These are phyloP conservation scores for Tolypocladium ovalisporum DNA, from an alignment of 2,329 filamentous ascomycete species.

Conservation along the genomic window DNA sequence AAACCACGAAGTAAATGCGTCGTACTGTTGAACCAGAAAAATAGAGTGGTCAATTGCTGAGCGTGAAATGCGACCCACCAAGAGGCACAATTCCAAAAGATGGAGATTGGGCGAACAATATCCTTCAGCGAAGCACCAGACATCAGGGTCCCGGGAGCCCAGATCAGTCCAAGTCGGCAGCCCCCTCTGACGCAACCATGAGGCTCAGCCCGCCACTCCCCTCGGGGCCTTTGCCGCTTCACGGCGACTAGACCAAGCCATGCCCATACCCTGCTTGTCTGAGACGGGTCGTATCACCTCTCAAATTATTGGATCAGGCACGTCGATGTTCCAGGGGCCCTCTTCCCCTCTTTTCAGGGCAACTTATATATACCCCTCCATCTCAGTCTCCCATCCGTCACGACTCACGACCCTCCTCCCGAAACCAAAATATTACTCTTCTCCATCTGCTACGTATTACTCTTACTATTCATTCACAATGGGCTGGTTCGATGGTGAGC, in stretches of 20 bases:
- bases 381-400: not conserved
- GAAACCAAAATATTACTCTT: not conserved
- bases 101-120: not conserved
- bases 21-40: no score
- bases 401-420: not conserved
- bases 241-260: not conserved
- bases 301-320: not conserved
- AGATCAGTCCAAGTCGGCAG: not conserved
- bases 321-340: not conserved
- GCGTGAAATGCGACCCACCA: not conserved
- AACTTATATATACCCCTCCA: not conserved
- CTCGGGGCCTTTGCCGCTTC: not conserved
- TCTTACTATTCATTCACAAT: constrained; percentile 5
- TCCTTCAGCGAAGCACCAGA: not conserved
- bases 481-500: constrained; percentile 12
- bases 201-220: not conserved
- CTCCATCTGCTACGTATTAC: not conserved
- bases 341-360: not conserved
- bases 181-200: not conserved
- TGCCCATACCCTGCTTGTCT: not conserved
- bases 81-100: not conserved
- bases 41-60: not conserved
- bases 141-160: not conserved
- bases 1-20: no score
- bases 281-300: not conserved